Base-by-base conservation (phyloP, 1,139 yeast genomes). In the Candida sp. region DNA sequence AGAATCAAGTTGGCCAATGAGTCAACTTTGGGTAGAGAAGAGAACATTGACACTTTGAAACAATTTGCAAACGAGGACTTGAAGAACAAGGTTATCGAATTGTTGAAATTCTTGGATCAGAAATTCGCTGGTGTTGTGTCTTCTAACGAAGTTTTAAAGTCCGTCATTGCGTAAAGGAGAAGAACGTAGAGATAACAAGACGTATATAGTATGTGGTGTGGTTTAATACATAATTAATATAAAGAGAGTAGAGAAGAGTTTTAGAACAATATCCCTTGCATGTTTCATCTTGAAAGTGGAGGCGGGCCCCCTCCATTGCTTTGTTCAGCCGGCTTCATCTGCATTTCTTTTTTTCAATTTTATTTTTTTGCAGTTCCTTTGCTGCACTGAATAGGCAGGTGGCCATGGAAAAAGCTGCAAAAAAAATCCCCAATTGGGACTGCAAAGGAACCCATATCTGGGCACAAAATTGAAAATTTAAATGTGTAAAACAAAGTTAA, bases 11-110 rank as follows among this genome's bases (percentile, higher is more conserved):
- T 88, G 65, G 85, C 85, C 54, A 80, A 77, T 62, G 91, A 87
- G 64, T 81, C 90, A 53, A 88, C 96, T 40, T 75, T 88, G 63
- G 96, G 96, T 56, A 86, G 94, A 78, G 94, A 88, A 70, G 92
- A 87, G 69, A 84, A 86, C 70, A 77, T 86, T 65, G 94, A 87
- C 60, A 80, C 88, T 68, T 74, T 85, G 70, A 88, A 85, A 72
- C 97, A 90, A 70, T 90, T 91, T 72, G 88, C 85, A 59, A 76
- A 75, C 55, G 88, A 80, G 23, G 93, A 84, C 55, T 77, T 85
- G 64, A 85, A 83, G 67, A 68, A 67, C 47, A 83, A 84, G 69
- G 89, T 89, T 50, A 69, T 89, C 57, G 88, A 81, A 56, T 80
- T 91, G 65, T 81, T 91, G 69, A 89, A 85, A 68, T 88, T 80